phyloP scores from a whole-genome alignment of 2,329 filamentous ascomycete genomes.

The Colletotrichum sp. region DNA sequence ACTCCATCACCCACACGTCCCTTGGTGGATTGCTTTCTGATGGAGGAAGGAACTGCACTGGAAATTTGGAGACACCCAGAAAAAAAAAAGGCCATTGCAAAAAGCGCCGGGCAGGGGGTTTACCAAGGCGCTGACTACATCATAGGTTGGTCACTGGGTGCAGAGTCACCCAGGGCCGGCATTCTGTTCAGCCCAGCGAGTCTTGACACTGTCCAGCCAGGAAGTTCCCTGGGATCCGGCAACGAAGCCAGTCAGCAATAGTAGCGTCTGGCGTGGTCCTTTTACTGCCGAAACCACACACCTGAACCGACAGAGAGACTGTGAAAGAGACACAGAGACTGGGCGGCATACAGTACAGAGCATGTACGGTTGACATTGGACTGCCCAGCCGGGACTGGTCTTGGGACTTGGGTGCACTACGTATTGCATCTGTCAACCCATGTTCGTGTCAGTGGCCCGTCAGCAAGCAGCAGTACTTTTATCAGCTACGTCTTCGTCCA shows the following conservation, averaged over 20 bases:
- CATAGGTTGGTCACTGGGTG: constrained; percentile 9
- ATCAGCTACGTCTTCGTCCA: background rate
- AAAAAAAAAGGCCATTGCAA: background rate
- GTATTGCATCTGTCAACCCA: background rate
- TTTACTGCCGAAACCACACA: background rate
- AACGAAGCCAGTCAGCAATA: background rate
- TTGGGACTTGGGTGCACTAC: background rate
- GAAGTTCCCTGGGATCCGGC: background rate
- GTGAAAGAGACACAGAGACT: background rate
- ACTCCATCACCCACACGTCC: background rate
- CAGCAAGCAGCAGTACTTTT: background rate
- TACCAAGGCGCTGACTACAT: constrained; percentile 9
- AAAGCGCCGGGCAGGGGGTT: constrained; percentile 4
- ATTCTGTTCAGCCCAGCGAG: background rate
- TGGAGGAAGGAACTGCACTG: background rate
- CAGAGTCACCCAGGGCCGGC: background rate
- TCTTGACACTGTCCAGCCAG: background rate
- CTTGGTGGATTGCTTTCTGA: background rate
- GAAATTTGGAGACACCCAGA: background rate
- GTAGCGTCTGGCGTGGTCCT: background rate
- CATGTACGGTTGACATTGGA: background rate
- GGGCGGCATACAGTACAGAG: background rate
- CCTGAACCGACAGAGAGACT: background rate
- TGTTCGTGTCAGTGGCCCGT: background rate
- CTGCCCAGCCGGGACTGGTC: background rate